Percentiles rank a stretch among this genome's conserved stretches.
Evolutionary conservation across 2,329 filamentous ascomycete genomes (phyloP).

Genomic region (Colletotrichum chlorophyti): DNA sequence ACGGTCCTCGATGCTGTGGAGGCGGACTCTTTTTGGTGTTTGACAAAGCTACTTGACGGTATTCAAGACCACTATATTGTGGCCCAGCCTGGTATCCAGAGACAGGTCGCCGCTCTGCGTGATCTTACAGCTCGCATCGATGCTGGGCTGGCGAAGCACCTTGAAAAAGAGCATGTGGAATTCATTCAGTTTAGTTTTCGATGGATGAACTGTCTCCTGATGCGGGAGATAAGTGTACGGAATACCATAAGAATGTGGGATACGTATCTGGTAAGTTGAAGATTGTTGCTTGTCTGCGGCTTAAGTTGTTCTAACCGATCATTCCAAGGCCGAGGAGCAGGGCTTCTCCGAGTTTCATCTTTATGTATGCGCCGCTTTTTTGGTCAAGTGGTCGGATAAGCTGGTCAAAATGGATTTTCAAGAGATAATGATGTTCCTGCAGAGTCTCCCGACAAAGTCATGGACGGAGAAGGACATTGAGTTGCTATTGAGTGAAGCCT

Average conservation of each 20-base stretch:
- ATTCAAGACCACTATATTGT: slow-evolving; percentile 99
- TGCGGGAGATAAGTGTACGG: slow-evolving; percentile 95
- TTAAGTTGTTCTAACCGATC: too few relatives aligned
- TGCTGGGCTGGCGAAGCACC: slow-evolving; percentile 80
- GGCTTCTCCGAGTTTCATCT: slow-evolving; percentile 98
- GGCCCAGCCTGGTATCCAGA: slow-evolving; percentile 93
- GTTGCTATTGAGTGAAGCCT: slow-evolving; percentile 91
- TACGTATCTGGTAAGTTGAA: slow-evolving; percentile 85
- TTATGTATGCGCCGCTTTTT: slow-evolving; percentile 96
- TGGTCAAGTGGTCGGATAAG: slow-evolving; percentile 98
- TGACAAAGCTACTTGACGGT: slow-evolving; percentile 96
- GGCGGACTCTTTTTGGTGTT: slow-evolving; percentile 97
- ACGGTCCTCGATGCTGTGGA: slow-evolving; percentile 95
- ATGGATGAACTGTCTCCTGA: slow-evolving; percentile 99
- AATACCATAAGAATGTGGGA: slow-evolving; percentile 99
- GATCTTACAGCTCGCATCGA: slow-evolving; percentile 94
- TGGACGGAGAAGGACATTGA: slow-evolving; percentile 99
- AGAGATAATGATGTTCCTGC: slow-evolving; percentile 99
- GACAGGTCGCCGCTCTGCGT: slow-evolving; percentile 86
- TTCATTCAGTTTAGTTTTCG: slow-evolving; percentile 99
- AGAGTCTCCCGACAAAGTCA: slow-evolving; percentile 87
- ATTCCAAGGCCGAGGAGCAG: slow-evolving; percentile 99
- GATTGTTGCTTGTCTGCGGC: too few relatives aligned
- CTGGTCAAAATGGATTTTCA: slow-evolving; percentile 97
- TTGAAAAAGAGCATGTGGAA: slow-evolving; percentile 90